Evolutionary conservation across 2,329 filamentous ascomycete species (phyloP), one percentile per base, ranked within the genome.

Genomic region (Sporothrix dimorphospora): DNA sequence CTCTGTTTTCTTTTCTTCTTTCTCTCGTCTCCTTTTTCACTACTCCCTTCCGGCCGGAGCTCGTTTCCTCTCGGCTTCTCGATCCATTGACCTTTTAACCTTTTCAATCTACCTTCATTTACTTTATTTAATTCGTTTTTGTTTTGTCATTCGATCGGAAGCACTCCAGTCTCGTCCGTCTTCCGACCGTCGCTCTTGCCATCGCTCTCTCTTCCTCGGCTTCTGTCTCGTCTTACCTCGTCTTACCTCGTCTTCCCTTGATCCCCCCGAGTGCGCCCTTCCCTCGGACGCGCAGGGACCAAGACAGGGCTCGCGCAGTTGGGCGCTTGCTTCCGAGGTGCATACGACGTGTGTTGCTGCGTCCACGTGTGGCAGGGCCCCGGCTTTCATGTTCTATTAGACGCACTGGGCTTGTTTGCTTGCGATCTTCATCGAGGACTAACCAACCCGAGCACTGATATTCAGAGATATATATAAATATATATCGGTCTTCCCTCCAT

Each of bases 381-480:
- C 12, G 42, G n/a, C 38, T 45, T 11, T 27, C 59, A 65, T 38
- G 59, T 45, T 65, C 38, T 65, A 24, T 65, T 45, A 42, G 59
- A 45, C 38, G 59, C 38, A 16, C 59, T 45, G 21, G 42, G 16
- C 63, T 47, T 34, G 63, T 67, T 67, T 47, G 19, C 40, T 30
- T 27, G 63, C 42, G 12, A 47, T 67, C 8, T 38, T 21, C 63
- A 47, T 47, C 63, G 40, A 66, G 40, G 63, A 21, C 42, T 49
- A 34, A 49, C 24, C 42, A 19, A n/a, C 40, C 24, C 45, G 21
- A 45, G 38, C 59, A 63, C 34, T 61, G 59, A 63, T 45, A 40
- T 61, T 40, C 57, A 16, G 34, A 65, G 57, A 65, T 6, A 45
- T 42, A 65, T 42, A 63, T 24, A 63, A 21, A 65, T 45, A 65